A percentile compares a stretch with the other conserved stretches of the same genome.
Evolutionary conservation across 768 basidiomycete genomes (phyloP).

Genomic region (Aureoboletus auriporus): DNA sequence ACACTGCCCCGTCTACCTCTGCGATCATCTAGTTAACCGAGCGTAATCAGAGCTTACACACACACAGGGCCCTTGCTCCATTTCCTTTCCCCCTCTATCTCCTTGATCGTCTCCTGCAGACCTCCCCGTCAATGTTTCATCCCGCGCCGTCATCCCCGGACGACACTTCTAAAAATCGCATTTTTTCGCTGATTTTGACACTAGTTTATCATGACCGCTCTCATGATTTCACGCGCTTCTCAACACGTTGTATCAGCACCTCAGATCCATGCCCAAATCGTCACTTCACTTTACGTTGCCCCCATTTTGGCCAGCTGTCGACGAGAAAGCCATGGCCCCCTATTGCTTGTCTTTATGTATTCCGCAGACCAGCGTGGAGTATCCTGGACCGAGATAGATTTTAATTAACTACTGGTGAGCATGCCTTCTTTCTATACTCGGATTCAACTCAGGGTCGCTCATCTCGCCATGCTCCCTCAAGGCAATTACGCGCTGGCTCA

Average conservation of each 20-base stretch:
- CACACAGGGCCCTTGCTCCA: slow-evolving; percentile 12
- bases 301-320: slow-evolving; percentile 17
- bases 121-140: slow-evolving; percentile 8
- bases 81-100: slow-evolving; percentile 9
- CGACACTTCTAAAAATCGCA: slow-evolving; percentile 16
- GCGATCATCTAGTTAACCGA: slow-evolving; percentile 11
- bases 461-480: slow-evolving; percentile 29
- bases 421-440: slow-evolving; percentile 18
- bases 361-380: slow-evolving; percentile 34
- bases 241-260: slow-evolving; percentile 34
- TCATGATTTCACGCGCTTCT: slow-evolving; percentile 34
- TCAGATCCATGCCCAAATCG: slow-evolving; percentile 29
- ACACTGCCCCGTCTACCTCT: slow-evolving; percentile 24
- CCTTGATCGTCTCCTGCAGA: slow-evolving; percentile 4
- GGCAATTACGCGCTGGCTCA: slow-evolving; percentile 35
- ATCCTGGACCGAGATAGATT: slow-evolving; percentile 29
- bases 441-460: slow-evolving; percentile 25
- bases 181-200: slow-evolving; percentile 22
- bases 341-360: slow-evolving; percentile 34
- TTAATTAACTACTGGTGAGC: slow-evolving; percentile 30
- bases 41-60: slow-evolving; percentile 13
- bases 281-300: slow-evolving; percentile 33
- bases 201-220: slow-evolving; percentile 30
- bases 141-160: slow-evolving; percentile 16
- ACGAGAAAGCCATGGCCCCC: slow-evolving; percentile 27